A percentile compares a stretch with the other conserved stretches of the same genome.
phyloP scores from a whole-genome alignment of 306 rosid species.

The Cajanus cajan region DNA sequence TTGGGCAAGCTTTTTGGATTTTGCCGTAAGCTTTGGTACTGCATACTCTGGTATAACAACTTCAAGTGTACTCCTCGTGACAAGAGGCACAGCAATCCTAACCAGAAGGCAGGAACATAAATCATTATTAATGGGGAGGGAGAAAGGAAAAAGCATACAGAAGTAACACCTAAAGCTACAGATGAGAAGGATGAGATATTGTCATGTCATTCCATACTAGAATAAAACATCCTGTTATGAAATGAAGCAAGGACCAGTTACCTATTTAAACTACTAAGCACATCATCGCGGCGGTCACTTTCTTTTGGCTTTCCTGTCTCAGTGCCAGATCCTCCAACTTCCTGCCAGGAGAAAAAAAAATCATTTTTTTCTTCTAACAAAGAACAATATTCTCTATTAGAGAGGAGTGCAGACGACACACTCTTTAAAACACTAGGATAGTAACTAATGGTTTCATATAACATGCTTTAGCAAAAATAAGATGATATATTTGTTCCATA shows the following conservation, averaged over 20 bases:
- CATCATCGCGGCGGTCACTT: constrained; percentile 68
- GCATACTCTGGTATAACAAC: constrained; percentile 92
- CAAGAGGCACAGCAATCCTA: constrained; percentile 84
- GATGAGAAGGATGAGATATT: not conserved
- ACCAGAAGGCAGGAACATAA: not conserved
- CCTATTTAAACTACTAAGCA: constrained; percentile 74
- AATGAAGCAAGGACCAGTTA: constrained; percentile 29
- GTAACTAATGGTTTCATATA: too few species aligned
- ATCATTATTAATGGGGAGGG: constrained; percentile 13
- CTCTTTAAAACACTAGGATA: too few species aligned
- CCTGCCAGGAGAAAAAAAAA: constrained; percentile 43
- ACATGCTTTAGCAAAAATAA: too few species aligned
- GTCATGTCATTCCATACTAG: constrained; percentile 1
- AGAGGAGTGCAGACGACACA: too few species aligned
- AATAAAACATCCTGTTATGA: constrained; percentile 9
- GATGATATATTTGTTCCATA: too few species aligned
- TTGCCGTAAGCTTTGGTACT: constrained; percentile 82
- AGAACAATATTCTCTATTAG: constrained; percentile 5
- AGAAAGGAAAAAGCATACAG: not conserved
- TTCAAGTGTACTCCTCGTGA: constrained; percentile 93
- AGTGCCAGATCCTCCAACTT: constrained; percentile 53
- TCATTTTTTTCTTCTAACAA: constrained; percentile 11
- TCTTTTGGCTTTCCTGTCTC: constrained; percentile 68
- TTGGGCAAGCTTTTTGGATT: constrained; percentile 87
- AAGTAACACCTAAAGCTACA: not conserved